phyloP scores from a whole-genome alignment of 108 stramenopile genomes.

The Poteriospumella lacustris region DNA sequence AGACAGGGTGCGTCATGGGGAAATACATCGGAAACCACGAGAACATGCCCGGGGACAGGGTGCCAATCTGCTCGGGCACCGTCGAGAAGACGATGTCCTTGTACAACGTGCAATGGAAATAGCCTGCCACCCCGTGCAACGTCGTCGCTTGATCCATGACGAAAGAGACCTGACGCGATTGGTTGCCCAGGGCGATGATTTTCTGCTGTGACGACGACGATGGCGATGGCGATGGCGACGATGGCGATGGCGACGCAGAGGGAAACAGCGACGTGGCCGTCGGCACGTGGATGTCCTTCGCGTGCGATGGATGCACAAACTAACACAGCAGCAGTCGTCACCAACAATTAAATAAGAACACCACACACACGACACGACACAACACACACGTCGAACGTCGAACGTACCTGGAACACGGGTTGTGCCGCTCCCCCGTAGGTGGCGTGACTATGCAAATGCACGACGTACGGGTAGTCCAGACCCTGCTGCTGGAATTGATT shows the following conservation, averaged over 20 bases:
- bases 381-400: no score
- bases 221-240: no score
- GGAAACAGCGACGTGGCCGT: no score
- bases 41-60: conserved; percentile 91
- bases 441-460: conserved; percentile 77
- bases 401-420: conserved; percentile 81
- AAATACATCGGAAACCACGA: conserved; percentile 93
- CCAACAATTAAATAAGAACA: no score
- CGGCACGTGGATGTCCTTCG: no score
- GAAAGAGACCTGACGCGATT: no score
- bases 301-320: no score
- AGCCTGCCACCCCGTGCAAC: conserved; percentile 73
- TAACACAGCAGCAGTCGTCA: no score
- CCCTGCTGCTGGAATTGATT: conserved; percentile 37
- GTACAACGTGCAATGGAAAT: conserved; percentile 83
- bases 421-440: conserved; percentile 69
- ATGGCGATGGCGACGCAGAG: no score
- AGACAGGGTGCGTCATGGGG: conserved; percentile 74
- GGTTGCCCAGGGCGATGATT: no score
- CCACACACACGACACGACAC: no score
- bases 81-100: conserved; percentile 71
- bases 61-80: conserved; percentile 69
- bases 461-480: conserved; percentile 92
- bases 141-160: background rate
- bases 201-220: no score